Percentiles rank a stretch among this genome's conserved stretches.
These are phyloP conservation scores for Camelina laxa DNA, from an alignment of 345 rosid species.

Conservation along the genomic window DNA sequence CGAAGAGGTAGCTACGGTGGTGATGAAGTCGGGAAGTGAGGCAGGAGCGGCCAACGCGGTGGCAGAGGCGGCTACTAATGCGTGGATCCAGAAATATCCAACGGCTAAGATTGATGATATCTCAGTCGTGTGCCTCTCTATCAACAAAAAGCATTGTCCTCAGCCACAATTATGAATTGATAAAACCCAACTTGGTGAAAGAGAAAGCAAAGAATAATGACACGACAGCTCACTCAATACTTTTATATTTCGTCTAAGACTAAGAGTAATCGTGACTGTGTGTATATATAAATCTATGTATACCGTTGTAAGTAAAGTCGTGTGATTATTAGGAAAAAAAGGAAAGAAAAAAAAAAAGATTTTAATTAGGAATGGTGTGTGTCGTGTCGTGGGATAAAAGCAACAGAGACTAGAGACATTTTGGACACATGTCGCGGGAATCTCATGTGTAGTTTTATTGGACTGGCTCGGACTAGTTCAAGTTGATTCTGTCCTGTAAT, in stretches of 20 bases:
- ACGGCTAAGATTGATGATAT: constrained; percentile 67
- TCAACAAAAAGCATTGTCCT: constrained; percentile 37
- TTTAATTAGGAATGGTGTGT: constrained; percentile 22
- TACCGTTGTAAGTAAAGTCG: constrained; percentile 10
- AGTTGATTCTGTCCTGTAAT: neutral
- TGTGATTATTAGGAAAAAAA: neutral
- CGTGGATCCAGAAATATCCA: constrained; percentile 73
- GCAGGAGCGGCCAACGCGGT: constrained; percentile 61
- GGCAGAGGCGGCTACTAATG: constrained; percentile 62
- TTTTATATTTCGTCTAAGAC: constrained; percentile 5
- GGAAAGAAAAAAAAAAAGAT: neutral
- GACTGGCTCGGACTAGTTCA: neutral
- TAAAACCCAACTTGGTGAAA: constrained; percentile 8
- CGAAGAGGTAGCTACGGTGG: constrained; percentile 60
- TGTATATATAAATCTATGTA: neutral
- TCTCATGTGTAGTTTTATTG: constrained; percentile 7
- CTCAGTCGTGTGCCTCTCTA: constrained; percentile 66
- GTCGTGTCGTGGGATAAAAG: constrained; percentile 28
- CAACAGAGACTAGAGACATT: constrained; percentile 26
- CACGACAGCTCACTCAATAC: constrained; percentile 26
- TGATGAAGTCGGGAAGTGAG: constrained; percentile 50
- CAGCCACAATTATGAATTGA: constrained; percentile 19
- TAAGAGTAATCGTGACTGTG: constrained; percentile 17
- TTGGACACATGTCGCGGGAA: constrained; percentile 28
- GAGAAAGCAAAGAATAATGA: neutral